Evolutionary conservation across 1,284 basidiomycete genomes (phyloP).

Genomic region (Moniliophthora roreri): DNA sequence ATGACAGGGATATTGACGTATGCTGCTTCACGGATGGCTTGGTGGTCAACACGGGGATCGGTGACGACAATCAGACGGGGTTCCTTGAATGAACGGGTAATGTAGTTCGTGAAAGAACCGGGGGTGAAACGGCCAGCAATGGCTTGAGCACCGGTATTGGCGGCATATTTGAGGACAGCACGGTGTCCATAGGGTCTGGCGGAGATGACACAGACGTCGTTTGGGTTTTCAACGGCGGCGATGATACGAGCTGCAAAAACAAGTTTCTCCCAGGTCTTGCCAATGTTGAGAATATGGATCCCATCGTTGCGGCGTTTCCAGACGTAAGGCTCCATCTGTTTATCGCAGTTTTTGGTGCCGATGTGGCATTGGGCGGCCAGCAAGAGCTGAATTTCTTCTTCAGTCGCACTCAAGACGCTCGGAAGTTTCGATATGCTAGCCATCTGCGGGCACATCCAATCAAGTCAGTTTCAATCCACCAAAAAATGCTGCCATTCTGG

Average conservation of each 20-base stretch:
- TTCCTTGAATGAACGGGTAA: constrained; percentile 99
- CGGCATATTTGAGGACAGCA: constrained; percentile 97
- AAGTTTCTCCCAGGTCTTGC: constrained; percentile 99
- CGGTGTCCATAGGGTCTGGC: constrained; percentile 99
- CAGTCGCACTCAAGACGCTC: constrained; percentile 88
- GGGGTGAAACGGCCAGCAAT: constrained; percentile 99
- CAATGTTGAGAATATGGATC: constrained; percentile 96
- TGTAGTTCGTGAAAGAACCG: constrained; percentile 99
- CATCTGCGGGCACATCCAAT: constrained; percentile 25
- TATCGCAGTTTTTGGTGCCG: constrained; percentile 98
- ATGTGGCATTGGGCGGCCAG: constrained; percentile 96
- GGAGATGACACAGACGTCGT: constrained; percentile 97
- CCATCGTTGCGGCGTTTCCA: constrained; percentile 97
- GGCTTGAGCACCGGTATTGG: constrained; percentile 97
- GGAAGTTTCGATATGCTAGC: constrained; percentile 81
- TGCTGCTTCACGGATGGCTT: constrained; percentile 99
- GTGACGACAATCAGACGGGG: constrained; percentile 97
- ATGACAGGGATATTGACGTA: constrained; percentile 99
- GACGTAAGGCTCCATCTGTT: constrained; percentile 98
- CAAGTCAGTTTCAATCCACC: constrained; percentile 35
- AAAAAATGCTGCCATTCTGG: constrained; percentile 12
- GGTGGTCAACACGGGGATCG: constrained; percentile 99
- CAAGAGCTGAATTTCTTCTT: constrained; percentile 96
- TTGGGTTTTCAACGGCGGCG: constrained; percentile 95
- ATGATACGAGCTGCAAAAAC: constrained; percentile 94